A percentile compares a stretch with the other conserved stretches of the same genome.
phyloP scores from a whole-genome alignment of 2,329 filamentous ascomycete species.

The Amesomyces nigricolor region DNA sequence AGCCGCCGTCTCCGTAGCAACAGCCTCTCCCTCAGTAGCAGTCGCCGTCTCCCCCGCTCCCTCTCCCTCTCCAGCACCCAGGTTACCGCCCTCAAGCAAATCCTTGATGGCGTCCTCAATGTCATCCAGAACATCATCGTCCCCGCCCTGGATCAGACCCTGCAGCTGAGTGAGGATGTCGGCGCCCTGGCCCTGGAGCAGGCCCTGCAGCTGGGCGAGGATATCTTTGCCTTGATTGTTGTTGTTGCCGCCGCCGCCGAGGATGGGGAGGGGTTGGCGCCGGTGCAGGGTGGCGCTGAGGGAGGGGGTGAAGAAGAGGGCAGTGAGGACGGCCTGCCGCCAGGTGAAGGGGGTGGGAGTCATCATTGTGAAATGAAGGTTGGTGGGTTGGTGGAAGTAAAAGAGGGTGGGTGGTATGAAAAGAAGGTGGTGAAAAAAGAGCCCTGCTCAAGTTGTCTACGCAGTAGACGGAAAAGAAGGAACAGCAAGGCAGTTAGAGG shows the following conservation, averaged over 20 bases:
- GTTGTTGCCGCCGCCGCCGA: background rate
- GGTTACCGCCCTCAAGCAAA: background rate
- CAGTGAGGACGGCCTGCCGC: constrained; percentile 21
- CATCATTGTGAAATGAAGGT: constrained; percentile 8
- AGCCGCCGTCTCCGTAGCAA: too few species aligned
- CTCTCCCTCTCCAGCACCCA: background rate
- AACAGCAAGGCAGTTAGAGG: too few species aligned
- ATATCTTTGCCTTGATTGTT: background rate
- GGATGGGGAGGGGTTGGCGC: background rate
- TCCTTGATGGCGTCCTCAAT: too few species aligned
- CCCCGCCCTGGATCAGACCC: background rate
- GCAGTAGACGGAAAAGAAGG: constrained; percentile 13
- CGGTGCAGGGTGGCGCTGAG: background rate
- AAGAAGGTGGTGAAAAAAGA: background rate
- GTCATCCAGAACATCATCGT: background rate
- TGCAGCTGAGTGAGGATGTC: constrained; percentile 4
- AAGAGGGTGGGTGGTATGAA: background rate
- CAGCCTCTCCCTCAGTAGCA: background rate
- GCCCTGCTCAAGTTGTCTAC: constrained; percentile 12
- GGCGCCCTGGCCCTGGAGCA: constrained; percentile 1
- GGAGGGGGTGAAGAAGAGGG: constrained; percentile 14
- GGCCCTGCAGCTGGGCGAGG: background rate
- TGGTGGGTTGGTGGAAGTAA: background rate
- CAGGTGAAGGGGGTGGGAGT: constrained; percentile 14
- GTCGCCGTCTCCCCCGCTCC: background rate